Evolutionary conservation across 108 stramenopile species (phyloP), one percentile per base, ranked within the genome.

Genomic region (Phaeodactylum tricornutum): DNA sequence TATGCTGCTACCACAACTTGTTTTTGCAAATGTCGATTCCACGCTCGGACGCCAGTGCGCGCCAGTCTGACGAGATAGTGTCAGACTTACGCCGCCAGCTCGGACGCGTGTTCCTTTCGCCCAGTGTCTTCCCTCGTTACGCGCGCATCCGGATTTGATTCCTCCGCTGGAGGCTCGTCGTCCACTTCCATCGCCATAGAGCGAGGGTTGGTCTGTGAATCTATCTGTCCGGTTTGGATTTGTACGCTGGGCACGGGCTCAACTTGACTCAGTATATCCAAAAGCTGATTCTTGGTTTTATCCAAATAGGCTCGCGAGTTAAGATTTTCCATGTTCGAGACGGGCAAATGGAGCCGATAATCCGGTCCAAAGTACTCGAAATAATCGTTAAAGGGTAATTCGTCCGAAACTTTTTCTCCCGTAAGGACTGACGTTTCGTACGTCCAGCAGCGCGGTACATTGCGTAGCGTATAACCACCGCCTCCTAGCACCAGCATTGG

Each of bases 291-390:
- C 55, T 81, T 87, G 15, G 92, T 92, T 47, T 64, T 74, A 29
- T 97, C 86, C 43, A 95, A 57, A 55, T 94, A 93, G 33, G 84
- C 71, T 24, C 61, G 62, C 4, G 84, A 81, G 69, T 99, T 99
- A 37, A 92, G 67, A 66, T 99, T 97, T 56, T 92, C 95, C 98
- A 97, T 96, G 69, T 96, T 96, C 58, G 72, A 82, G 4, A 89
- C 87, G 8, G 93, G 94, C 43, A 99, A 62, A 60, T 99, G 95
- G 40, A 99, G 71, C 34, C 87, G 70, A 67, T 96, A 97, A 56
- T 99, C 98, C 2, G 98, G 98, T 23, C 94, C 94, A 68, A 86
- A 99, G 73, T 97, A 99, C 71, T 97, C 96, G 59, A 94, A 97
- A 71, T 99, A 99, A 57, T 97, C 96, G 58, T 96, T 97, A 69